Evolutionary conservation across 2,329 filamentous ascomycete genomes (phyloP), one percentile per base, ranked within the genome.

Genomic region (Colletotrichum tofieldiae): DNA sequence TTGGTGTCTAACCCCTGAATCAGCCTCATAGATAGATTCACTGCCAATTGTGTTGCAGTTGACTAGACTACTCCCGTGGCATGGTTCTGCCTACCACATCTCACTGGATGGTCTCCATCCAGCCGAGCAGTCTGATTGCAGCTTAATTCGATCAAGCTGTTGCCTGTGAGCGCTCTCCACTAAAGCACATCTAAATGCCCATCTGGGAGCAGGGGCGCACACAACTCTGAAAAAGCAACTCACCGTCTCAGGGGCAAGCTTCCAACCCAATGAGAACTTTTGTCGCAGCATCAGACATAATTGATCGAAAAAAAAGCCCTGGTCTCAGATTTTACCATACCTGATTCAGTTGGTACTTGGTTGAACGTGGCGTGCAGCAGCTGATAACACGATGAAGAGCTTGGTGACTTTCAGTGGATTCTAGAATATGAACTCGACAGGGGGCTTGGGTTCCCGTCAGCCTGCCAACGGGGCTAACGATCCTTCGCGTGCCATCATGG

Each of bases 391-490:
- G 39, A 18, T 32, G 9, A 49, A 35, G n/a, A 49, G 16, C 3
- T 49, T 35, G 16, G 12, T 16, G 29, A 29, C 20, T 5, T 14
- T 9, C 5, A 35, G 1, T 49, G 29, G 29, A 18, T 11, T 37
- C 18, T 32, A 23, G 43, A 12, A 14, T 20, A 8, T 14, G 58
- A 35, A n/a, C 3, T 16, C 7, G 23, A 35, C 18, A 32, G 26
- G 26, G 41, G 41, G 29, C 18, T 61, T 9, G 20, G 26, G 41
- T 9, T n/a, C 41, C 41, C 29, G 60, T 63, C 60, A 66, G 63
- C 63, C 35, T 32, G 52, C 63, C 41, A 58, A 66, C 43, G 26
- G 62, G 41, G 63, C 63, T 59, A 66, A 58, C 3, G 32, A 59
- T 59, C 63, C 52, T 49, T 59, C 54, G 41, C 43, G n/a, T n/a